Percentiles rank a stretch among this genome's conserved stretches.
Conservation (phyloP, 2,329 filamentous ascomycete species). For the Monosporascus sp. region DNA sequence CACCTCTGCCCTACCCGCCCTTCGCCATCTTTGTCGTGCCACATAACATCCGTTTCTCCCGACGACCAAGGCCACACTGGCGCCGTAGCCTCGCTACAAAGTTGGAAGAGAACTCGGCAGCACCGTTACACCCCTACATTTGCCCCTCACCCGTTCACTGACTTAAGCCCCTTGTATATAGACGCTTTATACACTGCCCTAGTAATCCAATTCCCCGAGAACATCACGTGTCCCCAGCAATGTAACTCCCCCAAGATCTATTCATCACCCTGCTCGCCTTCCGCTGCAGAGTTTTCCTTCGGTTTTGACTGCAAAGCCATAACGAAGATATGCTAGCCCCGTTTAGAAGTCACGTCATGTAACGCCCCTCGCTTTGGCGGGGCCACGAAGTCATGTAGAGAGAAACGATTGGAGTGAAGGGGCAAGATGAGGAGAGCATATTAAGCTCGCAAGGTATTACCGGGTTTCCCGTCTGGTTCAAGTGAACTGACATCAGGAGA, state of each 20-base stretch:
- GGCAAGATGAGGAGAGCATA: constrained; percentile 10
- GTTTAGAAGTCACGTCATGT: constrained; percentile 32
- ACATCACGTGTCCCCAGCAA: constrained; percentile 16
- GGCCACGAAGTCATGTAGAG: constrained; percentile 33
- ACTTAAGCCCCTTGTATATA: constrained; percentile 29
- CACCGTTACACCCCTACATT: constrained; percentile 6
- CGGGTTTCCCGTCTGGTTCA: constrained; percentile 21
- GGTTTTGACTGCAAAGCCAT: constrained; percentile 27
- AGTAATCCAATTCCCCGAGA: constrained; percentile 27
- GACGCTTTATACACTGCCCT: constrained; percentile 19
- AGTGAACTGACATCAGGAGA: constrained; percentile 22
- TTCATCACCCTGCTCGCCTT: constrained; percentile 14
- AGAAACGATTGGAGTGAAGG: constrained; percentile 15
- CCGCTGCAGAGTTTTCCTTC: constrained; percentile 29
- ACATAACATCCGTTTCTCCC: constrained; percentile 23
- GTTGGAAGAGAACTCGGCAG: constrained; percentile 26
- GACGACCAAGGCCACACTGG: constrained; percentile 19
- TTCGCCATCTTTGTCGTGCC: constrained; percentile 12
- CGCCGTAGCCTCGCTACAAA: constrained; percentile 19
- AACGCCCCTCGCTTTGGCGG: constrained; percentile 21
- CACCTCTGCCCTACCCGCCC: constrained; percentile 6
- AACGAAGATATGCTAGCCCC: constrained; percentile 24
- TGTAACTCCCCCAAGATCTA: constrained; percentile 13
- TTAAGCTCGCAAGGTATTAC: constrained; percentile 6
- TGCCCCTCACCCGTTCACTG: constrained; percentile 8